Conservation (phyloP, 108 stramenopile genomes). For the Skeletonema marinoi region DNA sequence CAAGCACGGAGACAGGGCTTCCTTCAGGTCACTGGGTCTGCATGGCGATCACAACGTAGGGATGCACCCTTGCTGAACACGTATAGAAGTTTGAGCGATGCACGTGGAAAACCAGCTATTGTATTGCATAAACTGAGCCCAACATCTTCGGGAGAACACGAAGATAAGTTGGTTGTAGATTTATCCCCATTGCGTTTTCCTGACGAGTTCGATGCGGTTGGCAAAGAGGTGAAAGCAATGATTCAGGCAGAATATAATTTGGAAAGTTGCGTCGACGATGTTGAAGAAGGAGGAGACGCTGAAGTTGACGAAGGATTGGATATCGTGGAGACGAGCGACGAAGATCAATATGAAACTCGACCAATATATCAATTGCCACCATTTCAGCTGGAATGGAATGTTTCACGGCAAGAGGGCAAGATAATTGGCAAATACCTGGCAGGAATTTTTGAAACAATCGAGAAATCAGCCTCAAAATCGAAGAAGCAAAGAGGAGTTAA, state of each 20-base stretch:
- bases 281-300: slow-evolving; percentile 3
- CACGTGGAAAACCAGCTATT: slow-evolving; percentile 67
- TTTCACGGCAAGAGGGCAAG: slow-evolving; percentile 69
- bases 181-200: slow-evolving; percentile 75
- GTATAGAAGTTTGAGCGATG: slow-evolving; percentile 85
- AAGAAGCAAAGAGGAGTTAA: slow-evolving; percentile 73
- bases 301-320: slow-evolving; percentile 14
- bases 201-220: slow-evolving; percentile 46
- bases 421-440: slow-evolving; percentile 69
- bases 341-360: slow-evolving; percentile 52
- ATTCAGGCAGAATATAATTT: slow-evolving; percentile 32
- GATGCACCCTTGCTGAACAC: slow-evolving; percentile 83
- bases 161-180: slow-evolving; percentile 71
- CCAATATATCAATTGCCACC: slow-evolving; percentile 83
- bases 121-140: slow-evolving; percentile 68
- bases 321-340: not conserved
- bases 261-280: not conserved
- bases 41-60: slow-evolving; percentile 74
- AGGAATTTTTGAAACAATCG: slow-evolving; percentile 52
- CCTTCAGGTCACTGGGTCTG: slow-evolving; percentile 71
- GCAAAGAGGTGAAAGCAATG: slow-evolving; percentile 36
- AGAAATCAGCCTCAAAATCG: slow-evolving; percentile 46
- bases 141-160: slow-evolving; percentile 32
- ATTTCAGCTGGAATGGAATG: slow-evolving; percentile 58
- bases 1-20: slow-evolving; percentile 80